A percentile compares a stretch with the other conserved stretches of the same genome.
phyloP scores from a whole-genome alignment of 2,329 filamentous ascomycete genomes.

The Pyricularia grisea region DNA sequence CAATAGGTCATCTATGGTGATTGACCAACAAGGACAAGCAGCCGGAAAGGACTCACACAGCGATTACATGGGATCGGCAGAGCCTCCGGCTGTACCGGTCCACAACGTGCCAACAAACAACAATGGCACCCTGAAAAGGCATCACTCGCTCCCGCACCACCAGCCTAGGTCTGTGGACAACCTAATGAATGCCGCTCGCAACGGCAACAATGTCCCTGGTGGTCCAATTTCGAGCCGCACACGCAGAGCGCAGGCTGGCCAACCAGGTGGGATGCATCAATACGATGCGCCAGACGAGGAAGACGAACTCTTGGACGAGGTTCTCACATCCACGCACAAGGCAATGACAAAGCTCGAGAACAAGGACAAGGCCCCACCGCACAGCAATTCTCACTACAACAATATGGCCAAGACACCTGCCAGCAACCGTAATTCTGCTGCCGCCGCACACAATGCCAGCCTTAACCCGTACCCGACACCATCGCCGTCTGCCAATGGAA shows the following conservation, averaged over 20 bases:
- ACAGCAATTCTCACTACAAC: background rate
- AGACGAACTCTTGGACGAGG: slow-evolving; percentile 90
- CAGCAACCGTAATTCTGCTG: slow-evolving; percentile 33
- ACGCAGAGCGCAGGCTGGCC: slow-evolving; percentile 63
- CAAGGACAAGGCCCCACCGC: slow-evolving; percentile 29
- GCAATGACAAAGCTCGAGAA: slow-evolving; percentile 61
- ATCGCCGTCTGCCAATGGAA: slow-evolving; percentile 74
- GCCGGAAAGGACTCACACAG: slow-evolving; percentile 40
- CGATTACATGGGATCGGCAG: slow-evolving; percentile 16
- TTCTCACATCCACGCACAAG: slow-evolving; percentile 64
- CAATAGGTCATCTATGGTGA: slow-evolving; percentile 74
- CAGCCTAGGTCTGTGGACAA: slow-evolving; percentile 57
- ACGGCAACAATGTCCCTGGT: slow-evolving; percentile 17
- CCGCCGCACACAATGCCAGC: slow-evolving; percentile 45
- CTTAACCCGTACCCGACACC: slow-evolving; percentile 55
- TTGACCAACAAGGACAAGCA: slow-evolving; percentile 47
- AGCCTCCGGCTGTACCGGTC: slow-evolving; percentile 41
- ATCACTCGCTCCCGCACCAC: slow-evolving; percentile 55
- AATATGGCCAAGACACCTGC: slow-evolving; percentile 12
- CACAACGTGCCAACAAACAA: slow-evolving; percentile 40
- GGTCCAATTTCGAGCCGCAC: slow-evolving; percentile 71
- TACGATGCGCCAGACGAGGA: slow-evolving; percentile 96
- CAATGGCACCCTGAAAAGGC: slow-evolving; percentile 46
- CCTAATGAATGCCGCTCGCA: slow-evolving; percentile 43
- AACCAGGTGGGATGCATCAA: slow-evolving; percentile 56